Evolutionary conservation across 1,139 yeast genomes (phyloP).

Genomic region (Geotrichum klebahnii): DNA sequence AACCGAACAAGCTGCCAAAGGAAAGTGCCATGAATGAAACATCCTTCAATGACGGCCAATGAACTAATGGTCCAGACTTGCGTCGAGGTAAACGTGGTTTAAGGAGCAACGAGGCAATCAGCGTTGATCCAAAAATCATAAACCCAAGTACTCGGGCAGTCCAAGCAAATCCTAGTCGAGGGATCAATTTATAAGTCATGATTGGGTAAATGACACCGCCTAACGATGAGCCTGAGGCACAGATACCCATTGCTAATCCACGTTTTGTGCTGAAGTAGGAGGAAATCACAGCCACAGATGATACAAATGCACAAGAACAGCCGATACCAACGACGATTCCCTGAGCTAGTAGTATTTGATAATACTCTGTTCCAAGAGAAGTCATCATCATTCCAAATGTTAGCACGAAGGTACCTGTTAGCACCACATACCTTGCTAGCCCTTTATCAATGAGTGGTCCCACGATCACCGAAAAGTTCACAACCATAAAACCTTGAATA

Average conservation of each 20-base stretch:
- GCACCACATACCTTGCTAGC: slow-evolving; percentile 31
- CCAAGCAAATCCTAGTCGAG: slow-evolving; percentile 37
- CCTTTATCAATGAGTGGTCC: slow-evolving; percentile 58
- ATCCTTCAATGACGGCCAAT: slow-evolving; percentile 35
- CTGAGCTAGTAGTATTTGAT: slow-evolving; percentile 56
- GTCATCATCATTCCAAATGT: slow-evolving; percentile 50
- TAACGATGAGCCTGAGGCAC: slow-evolving; percentile 55
- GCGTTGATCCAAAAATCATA: slow-evolving; percentile 29
- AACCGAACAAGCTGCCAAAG: slow-evolving; percentile 34
- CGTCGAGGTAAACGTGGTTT: slow-evolving; percentile 36
- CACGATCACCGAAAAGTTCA: slow-evolving; percentile 52
- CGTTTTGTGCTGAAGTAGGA: slow-evolving; percentile 55
- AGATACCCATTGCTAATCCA: slow-evolving; percentile 54
- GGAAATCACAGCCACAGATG: slow-evolving; percentile 31
- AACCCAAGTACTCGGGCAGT: slow-evolving; percentile 36
- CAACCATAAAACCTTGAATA: slow-evolving; percentile 52
- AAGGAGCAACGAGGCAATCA: slow-evolving; percentile 28
- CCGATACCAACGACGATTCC: slow-evolving; percentile 56
- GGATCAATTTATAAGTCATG: slow-evolving; percentile 32
- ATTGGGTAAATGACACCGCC: slow-evolving; percentile 39
- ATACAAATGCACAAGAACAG: slow-evolving; percentile 26
- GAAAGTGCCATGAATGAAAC: slow-evolving; percentile 33
- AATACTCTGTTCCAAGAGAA: slow-evolving; percentile 48
- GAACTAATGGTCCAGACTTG: slow-evolving; percentile 31
- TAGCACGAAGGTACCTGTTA: slow-evolving; percentile 46